A percentile compares a stretch with the other conserved stretches of the same genome.
Conservation (phyloP, 2,329 filamentous ascomycete species). For the Monosporascus cannonballus region DNA sequence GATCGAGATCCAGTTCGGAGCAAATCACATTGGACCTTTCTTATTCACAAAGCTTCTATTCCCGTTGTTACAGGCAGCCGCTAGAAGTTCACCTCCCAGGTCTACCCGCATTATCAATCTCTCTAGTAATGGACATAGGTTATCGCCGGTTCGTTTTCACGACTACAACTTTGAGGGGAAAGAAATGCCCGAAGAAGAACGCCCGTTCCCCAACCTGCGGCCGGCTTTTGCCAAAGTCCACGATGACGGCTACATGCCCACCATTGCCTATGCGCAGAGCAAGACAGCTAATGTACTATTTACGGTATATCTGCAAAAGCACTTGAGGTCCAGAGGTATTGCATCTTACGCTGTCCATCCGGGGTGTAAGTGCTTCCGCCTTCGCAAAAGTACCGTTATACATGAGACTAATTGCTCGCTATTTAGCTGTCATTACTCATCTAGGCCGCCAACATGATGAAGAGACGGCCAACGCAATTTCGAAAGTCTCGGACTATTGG, state of each 20-base stretch:
- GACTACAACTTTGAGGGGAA: conserved; percentile 38
- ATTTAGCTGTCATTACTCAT: conserved; percentile 27
- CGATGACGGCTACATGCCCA: conserved; percentile 30
- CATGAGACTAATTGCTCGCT: too few relatives aligned
- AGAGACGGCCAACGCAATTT: conserved; percentile 22
- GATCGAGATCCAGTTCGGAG: conserved; percentile 36
- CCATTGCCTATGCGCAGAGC: conserved; percentile 42
- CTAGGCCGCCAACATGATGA: conserved; percentile 29
- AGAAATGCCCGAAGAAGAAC: conserved; percentile 27
- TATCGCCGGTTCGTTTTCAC: conserved; percentile 37
- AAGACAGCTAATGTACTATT: conserved; percentile 48
- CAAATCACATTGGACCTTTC: conserved; percentile 33
- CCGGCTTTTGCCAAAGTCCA: conserved; percentile 23
- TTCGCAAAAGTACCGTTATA: too few relatives aligned
- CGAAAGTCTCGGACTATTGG: conserved; percentile 22
- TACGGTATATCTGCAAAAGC: conserved; percentile 31
- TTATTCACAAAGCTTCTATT: conserved; percentile 33
- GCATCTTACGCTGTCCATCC: conserved; percentile 36
- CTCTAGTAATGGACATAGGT: conserved; percentile 33
- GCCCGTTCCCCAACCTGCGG: conserved; percentile 20
- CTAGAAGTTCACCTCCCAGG: conserved; percentile 21
- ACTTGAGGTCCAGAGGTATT: conserved; percentile 25
- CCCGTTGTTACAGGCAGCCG: conserved; percentile 27
- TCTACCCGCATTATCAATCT: conserved; percentile 34
- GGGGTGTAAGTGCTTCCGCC: conserved; percentile 24